phyloP scores from a whole-genome alignment of 257 asterid genomes.

The Craterostigma plantagineum region DNA sequence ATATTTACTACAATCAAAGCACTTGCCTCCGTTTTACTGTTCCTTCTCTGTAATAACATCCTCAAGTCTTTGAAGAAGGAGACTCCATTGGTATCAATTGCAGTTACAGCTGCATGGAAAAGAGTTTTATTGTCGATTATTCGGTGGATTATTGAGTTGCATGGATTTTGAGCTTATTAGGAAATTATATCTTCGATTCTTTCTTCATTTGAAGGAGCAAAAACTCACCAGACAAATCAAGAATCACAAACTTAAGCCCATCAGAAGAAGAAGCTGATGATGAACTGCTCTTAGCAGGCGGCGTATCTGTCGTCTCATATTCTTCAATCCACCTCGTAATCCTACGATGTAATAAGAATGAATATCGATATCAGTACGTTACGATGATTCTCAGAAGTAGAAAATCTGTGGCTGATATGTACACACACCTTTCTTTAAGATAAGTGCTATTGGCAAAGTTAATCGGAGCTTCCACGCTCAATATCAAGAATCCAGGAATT shows the following conservation, averaged over 20 bases:
- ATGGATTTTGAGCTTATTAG: too few species aligned
- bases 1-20: too few species aligned
- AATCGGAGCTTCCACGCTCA: conserved; percentile 71
- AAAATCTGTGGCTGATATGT: not conserved
- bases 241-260: conserved; percentile 47
- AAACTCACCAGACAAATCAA: conserved; percentile 74
- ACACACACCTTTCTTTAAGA: conserved; percentile 83
- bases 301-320: conserved; percentile 66
- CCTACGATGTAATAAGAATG: conserved; percentile 21
- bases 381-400: not conserved
- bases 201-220: not conserved
- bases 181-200: too few species aligned
- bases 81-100: conserved; percentile 71
- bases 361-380: too few species aligned
- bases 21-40: conserved; percentile 57
- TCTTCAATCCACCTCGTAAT: conserved; percentile 73
- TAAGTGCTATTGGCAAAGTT: conserved; percentile 80
- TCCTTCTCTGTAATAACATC: conserved; percentile 35
- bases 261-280: conserved; percentile 24
- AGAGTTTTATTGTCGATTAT: too few species aligned
- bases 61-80: conserved; percentile 60
- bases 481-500: conserved; percentile 50
- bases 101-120: conserved; percentile 91
- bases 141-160: too few species aligned
- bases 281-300: too few species aligned